Evolutionary conservation across 805 yeast genomes (phyloP).

Genomic region (Vanderwaltozyma tropicalis): DNA sequence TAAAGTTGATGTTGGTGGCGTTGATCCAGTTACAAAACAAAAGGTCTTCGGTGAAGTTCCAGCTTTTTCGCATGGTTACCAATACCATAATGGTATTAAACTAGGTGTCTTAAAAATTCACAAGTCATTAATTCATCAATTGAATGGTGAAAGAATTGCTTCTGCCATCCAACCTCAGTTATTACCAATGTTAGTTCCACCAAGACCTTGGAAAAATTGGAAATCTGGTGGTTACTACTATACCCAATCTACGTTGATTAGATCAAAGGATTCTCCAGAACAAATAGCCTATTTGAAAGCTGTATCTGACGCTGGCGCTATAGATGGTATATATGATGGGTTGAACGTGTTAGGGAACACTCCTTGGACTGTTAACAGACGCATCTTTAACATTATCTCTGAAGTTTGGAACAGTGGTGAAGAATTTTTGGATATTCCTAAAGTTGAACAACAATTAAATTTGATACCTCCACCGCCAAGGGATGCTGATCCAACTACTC

Average conservation of each 20-base stretch:
- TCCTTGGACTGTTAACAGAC: slow-evolving; percentile 83
- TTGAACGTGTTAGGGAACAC: slow-evolving; percentile 78
- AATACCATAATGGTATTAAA: slow-evolving; percentile 65
- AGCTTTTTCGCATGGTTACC: slow-evolving; percentile 83
- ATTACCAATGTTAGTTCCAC: slow-evolving; percentile 85
- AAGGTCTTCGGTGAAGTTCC: slow-evolving; percentile 67
- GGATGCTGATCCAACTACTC: slow-evolving; percentile 61
- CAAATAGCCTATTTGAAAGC: slow-evolving; percentile 81
- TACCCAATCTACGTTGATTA: slow-evolving; percentile 51
- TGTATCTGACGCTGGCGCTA: slow-evolving; percentile 58
- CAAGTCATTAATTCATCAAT: slow-evolving; percentile 48
- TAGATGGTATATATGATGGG: slow-evolving; percentile 66
- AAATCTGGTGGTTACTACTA: slow-evolving; percentile 78
- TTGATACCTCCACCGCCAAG: slow-evolving; percentile 50
- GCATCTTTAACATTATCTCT: slow-evolving; percentile 56
- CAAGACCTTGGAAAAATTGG: slow-evolving; percentile 79
- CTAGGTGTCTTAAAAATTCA: slow-evolving; percentile 77
- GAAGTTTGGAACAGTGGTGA: slow-evolving; percentile 83
- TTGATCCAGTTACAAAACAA: slow-evolving; percentile 68
- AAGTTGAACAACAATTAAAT: slow-evolving; percentile 35
- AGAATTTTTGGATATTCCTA: slow-evolving; percentile 62
- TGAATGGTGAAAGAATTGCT: slow-evolving; percentile 54
- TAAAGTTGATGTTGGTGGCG: slow-evolving; percentile 65
- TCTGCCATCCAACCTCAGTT: slow-evolving; percentile 74
- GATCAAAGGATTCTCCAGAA: slow-evolving; percentile 80